Base-by-base conservation (phyloP, 2,329 filamentous ascomycete species). In the Pseudopithomyces maydicus region DNA sequence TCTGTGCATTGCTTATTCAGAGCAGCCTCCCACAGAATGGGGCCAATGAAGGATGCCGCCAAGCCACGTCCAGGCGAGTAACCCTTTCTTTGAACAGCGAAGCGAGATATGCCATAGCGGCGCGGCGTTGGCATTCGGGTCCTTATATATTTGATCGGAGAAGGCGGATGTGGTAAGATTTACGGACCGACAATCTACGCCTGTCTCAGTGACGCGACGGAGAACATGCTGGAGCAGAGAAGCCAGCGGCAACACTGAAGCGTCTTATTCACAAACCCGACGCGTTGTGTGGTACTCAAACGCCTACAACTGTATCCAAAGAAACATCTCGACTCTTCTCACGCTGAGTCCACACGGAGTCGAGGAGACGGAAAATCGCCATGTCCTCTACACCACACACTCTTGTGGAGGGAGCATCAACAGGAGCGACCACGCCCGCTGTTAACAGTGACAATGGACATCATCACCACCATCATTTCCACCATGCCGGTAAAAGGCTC, bases 401-500 rank as follows among this genome's bases (percentile, higher is more conserved):
- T 8, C 29, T 48, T 11, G 26, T 52, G 8, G 54, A 52, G 23
- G 54, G 54, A 14, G 43, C 22, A 19, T 32, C 52, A 19, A 50
- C 43, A 26, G 53, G 53, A 3, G 47, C 36, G 39, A 32, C 53
- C 19, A 54, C 50, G 22, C 55, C 55, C 5, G 54, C 48, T 29
- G 44, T 36, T 7, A 33, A 26, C 39, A 38, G 52, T 26, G 49
- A 26, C 29, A 43, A 47, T 15, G 38, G 41, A 22, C 36, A 59
- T 42, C 55, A 56, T 20, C 66, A 64, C 20, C 64, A 67, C 46
- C 56, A 58, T 10, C 69, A 72, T 55, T 33, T 71, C 14, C 66
- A 74, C 43, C 63, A 72, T 45, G 57, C 70, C 1, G 73, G 76
- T 1, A 78, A 78, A 26, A 76, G 79, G 32, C 74, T 84, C 0